These are phyloP conservation scores for Fraxinus anomala DNA, from an alignment of 257 asterid genomes.

Conservation along the genomic window DNA sequence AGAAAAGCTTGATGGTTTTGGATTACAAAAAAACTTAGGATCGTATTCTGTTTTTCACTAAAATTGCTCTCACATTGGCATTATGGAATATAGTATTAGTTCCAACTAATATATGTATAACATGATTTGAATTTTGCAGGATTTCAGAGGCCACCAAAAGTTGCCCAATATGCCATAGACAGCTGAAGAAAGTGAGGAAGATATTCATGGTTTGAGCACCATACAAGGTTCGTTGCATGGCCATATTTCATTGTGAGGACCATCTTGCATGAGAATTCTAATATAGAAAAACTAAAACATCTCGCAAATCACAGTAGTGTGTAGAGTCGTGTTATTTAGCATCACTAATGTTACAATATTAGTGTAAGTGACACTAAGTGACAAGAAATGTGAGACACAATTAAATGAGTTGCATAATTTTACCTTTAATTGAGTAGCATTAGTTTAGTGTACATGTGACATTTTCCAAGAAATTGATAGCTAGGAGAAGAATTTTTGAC, in stretches of 20 bases:
- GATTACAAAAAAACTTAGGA: background rate
- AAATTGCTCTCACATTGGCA: background rate
- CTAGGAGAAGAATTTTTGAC: no score
- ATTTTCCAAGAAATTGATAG: no score
- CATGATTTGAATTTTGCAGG: constrained; percentile 52
- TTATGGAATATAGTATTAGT: background rate
- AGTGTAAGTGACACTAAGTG: no score
- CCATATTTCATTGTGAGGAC: background rate
- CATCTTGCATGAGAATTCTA: no score
- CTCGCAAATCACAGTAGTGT: no score
- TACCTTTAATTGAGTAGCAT: no score
- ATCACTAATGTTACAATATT: no score
- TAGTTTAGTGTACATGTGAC: no score
- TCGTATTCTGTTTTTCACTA: background rate
- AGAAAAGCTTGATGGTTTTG: background rate
- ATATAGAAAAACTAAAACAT: no score
- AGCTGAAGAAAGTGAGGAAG: constrained; percentile 65
- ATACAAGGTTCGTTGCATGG: background rate
- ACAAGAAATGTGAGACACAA: no score
- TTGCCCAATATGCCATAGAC: constrained; percentile 82
- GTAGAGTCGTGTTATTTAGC: no score
- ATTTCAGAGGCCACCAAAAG: constrained; percentile 58
- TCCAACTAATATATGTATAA: background rate
- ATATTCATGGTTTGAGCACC: constrained; percentile 68
- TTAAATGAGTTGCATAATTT: no score